Base-by-base conservation (phyloP, 371 early-diverging fungal genomes). In the Fennellomyces sp. region DNA sequence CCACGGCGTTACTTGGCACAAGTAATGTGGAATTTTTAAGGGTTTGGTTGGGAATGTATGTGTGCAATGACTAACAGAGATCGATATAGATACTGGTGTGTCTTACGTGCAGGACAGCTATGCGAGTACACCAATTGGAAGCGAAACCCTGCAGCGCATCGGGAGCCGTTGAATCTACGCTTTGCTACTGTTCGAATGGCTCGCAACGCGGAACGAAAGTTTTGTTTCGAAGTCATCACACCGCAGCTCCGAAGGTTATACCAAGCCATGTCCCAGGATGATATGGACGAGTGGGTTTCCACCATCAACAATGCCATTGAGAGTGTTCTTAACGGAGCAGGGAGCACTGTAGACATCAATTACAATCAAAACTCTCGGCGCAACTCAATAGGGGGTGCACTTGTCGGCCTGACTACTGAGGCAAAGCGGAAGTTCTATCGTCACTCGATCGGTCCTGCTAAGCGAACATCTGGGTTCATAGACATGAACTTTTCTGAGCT, bases 171-270 rank as follows among this genome's bases (percentile, higher is more conserved):
- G 57, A 71, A 84, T 33, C 72, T 94, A 59, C 78, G 84, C 26
- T 83, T 88, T 36, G 89, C 93, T 4, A 89, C 93, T 2, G 93
- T 92, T 5, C 81, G 93, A 3, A 85, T 88, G 45, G 86, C 92
- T 23, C 72, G 84, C 15, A 86, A 87, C 29, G 77, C 80, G 15
- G 87, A 91, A 33, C 82, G 94, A 23, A 86, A 88, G 0, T 92
- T 90, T 59, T 88, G 88, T 17, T 92, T 92, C 60, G 92, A 92
- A 60, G 68, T 92, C 25, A 84, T 92, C 36, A 85, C 87, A 15
- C 86, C 88, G 2, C 78, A 80, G 15, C 76, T 81, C 47, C 74
- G 87, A 19, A 69, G 90, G 26, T 63, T 86, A 19, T 92, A 91
- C 59, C 92, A 92, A 58, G 91, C 92, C 2, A 89, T 86, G 2